These are phyloP conservation scores for Vickermania ingenoplastis DNA, from an alignment of 208 protist species.

Conservation along the genomic window DNA sequence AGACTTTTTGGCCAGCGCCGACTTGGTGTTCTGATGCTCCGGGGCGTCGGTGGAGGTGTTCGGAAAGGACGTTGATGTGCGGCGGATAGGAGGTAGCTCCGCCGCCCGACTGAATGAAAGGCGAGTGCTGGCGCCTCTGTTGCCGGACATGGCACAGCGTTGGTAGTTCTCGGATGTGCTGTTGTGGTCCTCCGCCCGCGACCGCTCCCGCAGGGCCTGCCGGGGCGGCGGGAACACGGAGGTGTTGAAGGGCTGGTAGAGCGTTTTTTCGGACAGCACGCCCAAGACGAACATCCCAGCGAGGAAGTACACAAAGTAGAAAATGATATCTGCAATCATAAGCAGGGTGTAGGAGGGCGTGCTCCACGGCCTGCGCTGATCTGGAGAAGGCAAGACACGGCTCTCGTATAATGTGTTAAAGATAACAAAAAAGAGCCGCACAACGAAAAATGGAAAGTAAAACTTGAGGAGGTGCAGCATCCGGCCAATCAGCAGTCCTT, in stretches of 20 bases:
- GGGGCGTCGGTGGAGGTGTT: background rate
- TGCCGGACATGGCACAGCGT: background rate
- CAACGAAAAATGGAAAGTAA: slow-evolving; percentile 4
- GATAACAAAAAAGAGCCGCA: slow-evolving; percentile 8
- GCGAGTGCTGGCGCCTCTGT: background rate
- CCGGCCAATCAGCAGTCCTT: background rate
- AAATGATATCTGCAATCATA: slow-evolving; percentile 4
- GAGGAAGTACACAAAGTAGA: slow-evolving; percentile 7
- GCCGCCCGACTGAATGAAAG: background rate
- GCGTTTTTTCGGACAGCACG: slow-evolving; percentile 9
- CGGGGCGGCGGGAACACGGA: background rate
- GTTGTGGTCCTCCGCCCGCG: background rate
- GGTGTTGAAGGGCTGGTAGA: slow-evolving; percentile 1
- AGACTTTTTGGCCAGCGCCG: too few relatives aligned
- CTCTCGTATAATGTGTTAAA: slow-evolving; percentile 10
- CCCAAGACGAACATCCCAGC: slow-evolving; percentile 3
- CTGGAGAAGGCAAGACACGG: background rate
- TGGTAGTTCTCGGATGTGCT: background rate
- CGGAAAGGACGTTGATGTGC: background rate
- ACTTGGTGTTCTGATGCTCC: background rate
- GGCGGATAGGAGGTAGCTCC: background rate
- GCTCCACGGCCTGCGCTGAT: slow-evolving; percentile 3
- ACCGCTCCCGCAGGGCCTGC: background rate
- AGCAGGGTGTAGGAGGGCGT: slow-evolving; percentile 9
- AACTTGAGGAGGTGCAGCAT: background rate